Evolutionary conservation across 148 eudicot genomes (phyloP).

Genomic region (Rhododendron henanense): DNA sequence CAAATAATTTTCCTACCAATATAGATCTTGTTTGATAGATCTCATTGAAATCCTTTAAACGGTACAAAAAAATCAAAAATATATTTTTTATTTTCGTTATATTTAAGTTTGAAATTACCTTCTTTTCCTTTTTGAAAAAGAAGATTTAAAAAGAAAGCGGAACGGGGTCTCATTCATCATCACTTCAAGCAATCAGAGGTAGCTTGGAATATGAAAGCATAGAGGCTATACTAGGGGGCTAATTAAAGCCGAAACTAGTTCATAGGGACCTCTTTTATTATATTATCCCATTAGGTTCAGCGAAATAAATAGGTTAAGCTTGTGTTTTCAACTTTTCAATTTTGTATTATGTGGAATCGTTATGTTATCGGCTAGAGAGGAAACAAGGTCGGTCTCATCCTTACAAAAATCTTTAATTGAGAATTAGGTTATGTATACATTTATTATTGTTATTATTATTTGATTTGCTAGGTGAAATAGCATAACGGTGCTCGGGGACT

Average conservation of each 20-base stretch:
- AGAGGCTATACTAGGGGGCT: neutral
- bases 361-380: neutral
- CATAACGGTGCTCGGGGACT: neutral
- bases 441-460: too few relatives aligned
- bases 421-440: neutral
- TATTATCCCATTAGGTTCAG: neutral
- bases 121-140: too few relatives aligned
- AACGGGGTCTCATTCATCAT: neutral
- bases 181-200: neutral
- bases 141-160: too few relatives aligned
- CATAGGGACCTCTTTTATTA: neutral
- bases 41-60: too few relatives aligned
- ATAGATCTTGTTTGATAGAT: too few relatives aligned
- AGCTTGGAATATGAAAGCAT: neutral
- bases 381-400: neutral
- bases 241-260: neutral
- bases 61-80: too few relatives aligned
- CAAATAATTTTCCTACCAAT: too few relatives aligned
- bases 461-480: too few relatives aligned
- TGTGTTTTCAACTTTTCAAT: neutral
- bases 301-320: neutral
- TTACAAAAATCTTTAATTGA: neutral
- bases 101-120: too few relatives aligned
- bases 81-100: too few relatives aligned
- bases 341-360: neutral